Percentiles rank a stretch among this genome's conserved stretches.
phyloP scores from a whole-genome alignment of 257 asterid genomes.

The Verbena officinalis region DNA sequence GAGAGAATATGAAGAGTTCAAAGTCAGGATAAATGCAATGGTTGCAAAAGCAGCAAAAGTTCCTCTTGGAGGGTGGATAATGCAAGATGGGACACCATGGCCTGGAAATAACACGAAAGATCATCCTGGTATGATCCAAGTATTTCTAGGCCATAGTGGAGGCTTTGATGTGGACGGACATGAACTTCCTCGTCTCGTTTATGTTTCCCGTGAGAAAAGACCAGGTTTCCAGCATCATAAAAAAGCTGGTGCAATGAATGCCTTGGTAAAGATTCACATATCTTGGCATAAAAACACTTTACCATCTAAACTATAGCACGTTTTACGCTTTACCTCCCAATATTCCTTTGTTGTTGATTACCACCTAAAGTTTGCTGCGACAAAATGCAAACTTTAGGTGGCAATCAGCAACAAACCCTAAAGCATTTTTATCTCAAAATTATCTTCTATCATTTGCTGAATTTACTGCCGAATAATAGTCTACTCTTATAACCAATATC shows the following conservation, averaged over 20 bases:
- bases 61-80: slow-evolving; percentile 87
- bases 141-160: slow-evolving; percentile 71
- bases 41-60: slow-evolving; percentile 78
- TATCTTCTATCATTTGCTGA: slow-evolving; percentile 10
- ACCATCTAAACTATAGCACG: too few species aligned
- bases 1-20: slow-evolving; percentile 81
- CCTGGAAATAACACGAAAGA: slow-evolving; percentile 76
- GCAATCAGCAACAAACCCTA: too few species aligned
- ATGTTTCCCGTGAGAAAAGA: slow-evolving; percentile 84
- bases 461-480: neutral
- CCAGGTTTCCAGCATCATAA: slow-evolving; percentile 85
- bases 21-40: slow-evolving; percentile 67
- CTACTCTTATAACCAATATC: neutral
- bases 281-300: neutral
- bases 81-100: slow-evolving; percentile 89
- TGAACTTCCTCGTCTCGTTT: slow-evolving; percentile 78
- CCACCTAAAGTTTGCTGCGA: too few species aligned
- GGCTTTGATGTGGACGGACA: slow-evolving; percentile 73
- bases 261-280: slow-evolving; percentile 55
- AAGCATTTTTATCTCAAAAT: neutral
- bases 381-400: too few species aligned
- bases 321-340: too few species aligned
- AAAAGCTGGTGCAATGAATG: slow-evolving; percentile 82
- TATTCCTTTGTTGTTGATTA: too few species aligned
- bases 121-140: slow-evolving; percentile 87